phyloP scores from a whole-genome alignment of 306 rosid genomes.

The Rosa multiflora region DNA sequence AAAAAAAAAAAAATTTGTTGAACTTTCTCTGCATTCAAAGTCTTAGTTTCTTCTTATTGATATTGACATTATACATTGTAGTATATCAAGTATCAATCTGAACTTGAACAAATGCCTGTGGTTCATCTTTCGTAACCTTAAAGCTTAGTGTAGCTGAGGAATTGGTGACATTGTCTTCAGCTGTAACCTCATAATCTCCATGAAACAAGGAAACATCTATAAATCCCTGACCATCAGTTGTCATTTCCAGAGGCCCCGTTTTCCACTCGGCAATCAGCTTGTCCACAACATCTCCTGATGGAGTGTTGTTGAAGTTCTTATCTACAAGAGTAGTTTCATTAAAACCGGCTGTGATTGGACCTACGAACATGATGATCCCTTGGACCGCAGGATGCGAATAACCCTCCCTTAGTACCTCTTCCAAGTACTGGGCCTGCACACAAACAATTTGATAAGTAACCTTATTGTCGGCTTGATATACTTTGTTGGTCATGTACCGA shows the following conservation, averaged over 20 bases:
- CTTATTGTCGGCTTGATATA: background rate
- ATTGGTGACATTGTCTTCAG: conserved; percentile 40
- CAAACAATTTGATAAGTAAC: background rate
- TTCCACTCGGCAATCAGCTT: conserved; percentile 68
- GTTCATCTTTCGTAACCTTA: conserved; percentile 39
- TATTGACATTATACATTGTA: background rate
- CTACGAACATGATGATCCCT: conserved; percentile 78
- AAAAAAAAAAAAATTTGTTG: too few relatives aligned
- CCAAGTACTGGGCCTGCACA: conserved; percentile 60
- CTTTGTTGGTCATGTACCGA: background rate
- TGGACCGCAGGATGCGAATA: conserved; percentile 69
- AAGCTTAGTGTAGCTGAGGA: conserved; percentile 41
- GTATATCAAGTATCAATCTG: conserved; percentile 32
- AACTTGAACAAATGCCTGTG: conserved; percentile 36
- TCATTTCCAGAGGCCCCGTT: conserved; percentile 27
- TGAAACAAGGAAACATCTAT: conserved; percentile 53
- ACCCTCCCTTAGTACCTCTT: conserved; percentile 62
- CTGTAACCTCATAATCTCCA: conserved; percentile 72
- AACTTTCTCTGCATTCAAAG: too few relatives aligned
- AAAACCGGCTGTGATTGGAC: conserved; percentile 65
- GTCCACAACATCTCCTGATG: conserved; percentile 73
- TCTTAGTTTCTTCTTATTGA: too few relatives aligned
- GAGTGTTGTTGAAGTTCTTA: conserved; percentile 55
- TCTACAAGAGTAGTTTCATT: conserved; percentile 45
- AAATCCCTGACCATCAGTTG: conserved; percentile 51